Conservation (phyloP, 2,329 filamentous ascomycete genomes). For the Westerdykella sp. region DNA sequence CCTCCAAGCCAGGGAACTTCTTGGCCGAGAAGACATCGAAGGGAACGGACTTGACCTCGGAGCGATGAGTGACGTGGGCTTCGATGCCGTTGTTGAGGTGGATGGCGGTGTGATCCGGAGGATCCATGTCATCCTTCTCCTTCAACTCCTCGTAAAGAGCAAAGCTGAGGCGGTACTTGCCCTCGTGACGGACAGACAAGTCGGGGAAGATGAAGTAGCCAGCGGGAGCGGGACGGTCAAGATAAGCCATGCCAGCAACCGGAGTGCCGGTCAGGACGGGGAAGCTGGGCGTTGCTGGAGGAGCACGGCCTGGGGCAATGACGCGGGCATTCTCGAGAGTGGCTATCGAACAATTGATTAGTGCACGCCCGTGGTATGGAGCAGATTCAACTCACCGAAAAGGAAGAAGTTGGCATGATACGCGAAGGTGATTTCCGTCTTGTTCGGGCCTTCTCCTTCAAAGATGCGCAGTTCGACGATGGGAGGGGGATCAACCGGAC, state of each 20-base stretch:
- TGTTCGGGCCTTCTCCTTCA: slow-evolving; percentile 53
- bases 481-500: slow-evolving; percentile 88
- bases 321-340: slow-evolving; percentile 81
- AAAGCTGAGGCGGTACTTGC: slow-evolving; percentile 84
- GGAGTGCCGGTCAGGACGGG: slow-evolving; percentile 91
- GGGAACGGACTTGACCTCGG: slow-evolving; percentile 81
- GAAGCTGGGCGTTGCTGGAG: slow-evolving; percentile 58
- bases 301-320: slow-evolving; percentile 71
- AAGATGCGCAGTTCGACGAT: slow-evolving; percentile 87
- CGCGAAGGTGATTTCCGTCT: slow-evolving; percentile 65
- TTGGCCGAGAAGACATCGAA: slow-evolving; percentile 95
- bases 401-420: slow-evolving; percentile 98
- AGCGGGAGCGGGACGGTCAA: slow-evolving; percentile 71
- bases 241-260: slow-evolving; percentile 90
- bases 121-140: slow-evolving; percentile 70
- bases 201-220: slow-evolving; percentile 99
- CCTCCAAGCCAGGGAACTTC: slow-evolving; percentile 91
- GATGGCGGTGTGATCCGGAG: slow-evolving; percentile 41
- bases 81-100: slow-evolving; percentile 29
- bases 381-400: slow-evolving; percentile 42
- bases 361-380: neutral
- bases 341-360: slow-evolving; percentile 44
- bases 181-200: slow-evolving; percentile 90
- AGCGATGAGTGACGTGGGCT: slow-evolving; percentile 68
- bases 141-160: slow-evolving; percentile 92